Conservation (phyloP, 2,329 filamentous ascomycete species). For the Colletotrichum caudatum region DNA sequence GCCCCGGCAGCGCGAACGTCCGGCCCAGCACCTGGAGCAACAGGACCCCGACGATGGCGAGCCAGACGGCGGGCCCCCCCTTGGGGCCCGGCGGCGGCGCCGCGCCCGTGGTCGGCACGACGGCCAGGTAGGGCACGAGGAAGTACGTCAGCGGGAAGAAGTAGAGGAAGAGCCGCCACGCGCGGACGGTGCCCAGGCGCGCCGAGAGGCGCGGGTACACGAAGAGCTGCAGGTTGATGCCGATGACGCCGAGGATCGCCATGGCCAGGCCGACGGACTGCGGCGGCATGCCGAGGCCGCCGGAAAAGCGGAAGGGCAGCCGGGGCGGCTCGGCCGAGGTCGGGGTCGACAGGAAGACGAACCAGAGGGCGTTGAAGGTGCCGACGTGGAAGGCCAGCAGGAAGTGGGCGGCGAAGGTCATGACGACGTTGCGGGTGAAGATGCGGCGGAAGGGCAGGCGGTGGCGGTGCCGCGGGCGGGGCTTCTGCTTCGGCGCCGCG, state of each 20-base stretch:
- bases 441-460: constrained; percentile 65
- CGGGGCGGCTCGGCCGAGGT: constrained; percentile 46
- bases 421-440: constrained; percentile 65
- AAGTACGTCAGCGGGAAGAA: constrained; percentile 79
- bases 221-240: constrained; percentile 78
- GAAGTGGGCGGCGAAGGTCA: constrained; percentile 73
- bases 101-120: constrained; percentile 69
- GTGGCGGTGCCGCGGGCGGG: constrained; percentile 56
- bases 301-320: constrained; percentile 74
- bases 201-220: constrained; percentile 77
- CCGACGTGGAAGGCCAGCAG: constrained; percentile 79
- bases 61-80: constrained; percentile 71
- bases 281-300: constrained; percentile 80
- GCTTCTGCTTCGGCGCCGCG: constrained; percentile 22
- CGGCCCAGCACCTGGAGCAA: constrained; percentile 74
- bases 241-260: constrained; percentile 79
- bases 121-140: constrained; percentile 76
- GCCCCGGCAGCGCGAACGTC: constrained; percentile 68
- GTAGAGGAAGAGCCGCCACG: constrained; percentile 76
- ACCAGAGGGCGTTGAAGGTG: constrained; percentile 81
- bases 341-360: constrained; percentile 80
- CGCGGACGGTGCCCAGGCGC: constrained; percentile 74
- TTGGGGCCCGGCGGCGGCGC: constrained; percentile 63
- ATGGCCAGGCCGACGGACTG: constrained; percentile 81
- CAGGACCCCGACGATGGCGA: constrained; percentile 71